Base-by-base conservation (phyloP, 371 early-diverging fungal species). In the Mucor racemosus region DNA sequence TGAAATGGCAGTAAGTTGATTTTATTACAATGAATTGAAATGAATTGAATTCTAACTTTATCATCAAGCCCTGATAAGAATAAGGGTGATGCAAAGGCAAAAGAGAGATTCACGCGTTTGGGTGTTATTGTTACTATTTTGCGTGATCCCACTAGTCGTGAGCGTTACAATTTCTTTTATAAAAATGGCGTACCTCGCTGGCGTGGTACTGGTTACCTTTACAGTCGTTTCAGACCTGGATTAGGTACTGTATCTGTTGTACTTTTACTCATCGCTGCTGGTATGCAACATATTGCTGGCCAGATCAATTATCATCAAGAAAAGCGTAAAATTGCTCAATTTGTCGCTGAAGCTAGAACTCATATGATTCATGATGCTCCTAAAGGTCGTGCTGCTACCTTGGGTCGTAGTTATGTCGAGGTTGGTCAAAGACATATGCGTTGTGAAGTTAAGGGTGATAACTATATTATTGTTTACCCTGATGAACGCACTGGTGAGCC, bases 141-240 rank as follows among this genome's bases (percentile, higher is more conserved):
- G 61, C 86, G 93, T 44, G 87, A 91, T 63, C 63, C 76, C 40
- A 76, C 79, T 64, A 80, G 74, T 17, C 90, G 94, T 46, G 90
- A 93, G 56, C 84, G 94, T 17, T 94, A 94, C 80, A 84, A 94
- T 76, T 91, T 91, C 74, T 94, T 91, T 71, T 86, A 90, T 68
- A 93, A 91, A 75, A 93, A 93, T 73, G 94, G 94, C n/a, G 93
- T 94, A 26, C 94, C 94, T 44, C 84, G 86, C 67, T 94, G 94
- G 94, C 86, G 94, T 53, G 94, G 94, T 61, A 90, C 94, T 40
- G 94, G 90, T 5, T 94, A 94, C 62, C 76, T 89, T 19, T 94
- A 94, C 70, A 76, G 86, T 34, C 87, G 94, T 40, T 91, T 89
- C 76, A 82, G 93, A 21, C 94, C 94, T 14, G 93, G 93, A n/a